These are phyloP conservation scores for Ascocoryne sarcoides DNA, from an alignment of 2,329 filamentous ascomycete species.

Conservation along the genomic window DNA sequence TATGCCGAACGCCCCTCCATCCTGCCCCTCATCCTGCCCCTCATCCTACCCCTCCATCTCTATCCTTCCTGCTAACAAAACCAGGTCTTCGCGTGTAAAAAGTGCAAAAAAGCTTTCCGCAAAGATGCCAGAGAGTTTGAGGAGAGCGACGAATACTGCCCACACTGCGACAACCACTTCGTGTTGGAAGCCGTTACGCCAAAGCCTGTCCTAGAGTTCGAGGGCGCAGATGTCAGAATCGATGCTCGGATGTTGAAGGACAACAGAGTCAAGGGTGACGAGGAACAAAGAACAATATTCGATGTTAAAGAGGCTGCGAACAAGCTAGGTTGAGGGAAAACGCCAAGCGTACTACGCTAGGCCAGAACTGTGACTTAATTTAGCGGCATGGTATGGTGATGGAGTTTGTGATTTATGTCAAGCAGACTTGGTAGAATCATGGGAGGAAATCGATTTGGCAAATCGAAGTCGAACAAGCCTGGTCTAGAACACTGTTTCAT, in stretches of 20 bases:
- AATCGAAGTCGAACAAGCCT: background rate
- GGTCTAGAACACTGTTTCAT: background rate
- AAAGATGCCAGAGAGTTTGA: constrained; percentile 91
- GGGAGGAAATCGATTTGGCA: background rate
- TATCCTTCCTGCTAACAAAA: constrained; percentile 1
- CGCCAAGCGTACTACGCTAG: background rate
- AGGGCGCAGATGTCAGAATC: constrained; percentile 81
- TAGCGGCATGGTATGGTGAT: constrained; percentile 22
- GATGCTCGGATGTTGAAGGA: constrained; percentile 91
- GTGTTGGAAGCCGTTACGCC: constrained; percentile 83
- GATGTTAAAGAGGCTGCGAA: constrained; percentile 67
- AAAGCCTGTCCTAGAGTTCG: constrained; percentile 73
- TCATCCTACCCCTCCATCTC: constrained; percentile 3
- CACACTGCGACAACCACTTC: constrained; percentile 98
- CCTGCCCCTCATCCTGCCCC: background rate
- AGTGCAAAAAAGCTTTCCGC: constrained; percentile 96
- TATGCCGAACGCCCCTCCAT: constrained; percentile 22
- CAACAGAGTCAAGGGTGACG: constrained; percentile 54
- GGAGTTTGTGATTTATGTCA: constrained; percentile 10
- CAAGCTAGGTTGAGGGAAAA: constrained; percentile 54
- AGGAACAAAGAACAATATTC: constrained; percentile 59
- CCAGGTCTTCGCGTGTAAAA: constrained; percentile 83
- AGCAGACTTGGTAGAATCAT: background rate
- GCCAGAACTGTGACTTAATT: constrained; percentile 17
- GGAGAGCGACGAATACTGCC: constrained; percentile 96